Evolutionary conservation across 148 eudicot species (phyloP).

Genomic region (Amaranthus palmeri): DNA sequence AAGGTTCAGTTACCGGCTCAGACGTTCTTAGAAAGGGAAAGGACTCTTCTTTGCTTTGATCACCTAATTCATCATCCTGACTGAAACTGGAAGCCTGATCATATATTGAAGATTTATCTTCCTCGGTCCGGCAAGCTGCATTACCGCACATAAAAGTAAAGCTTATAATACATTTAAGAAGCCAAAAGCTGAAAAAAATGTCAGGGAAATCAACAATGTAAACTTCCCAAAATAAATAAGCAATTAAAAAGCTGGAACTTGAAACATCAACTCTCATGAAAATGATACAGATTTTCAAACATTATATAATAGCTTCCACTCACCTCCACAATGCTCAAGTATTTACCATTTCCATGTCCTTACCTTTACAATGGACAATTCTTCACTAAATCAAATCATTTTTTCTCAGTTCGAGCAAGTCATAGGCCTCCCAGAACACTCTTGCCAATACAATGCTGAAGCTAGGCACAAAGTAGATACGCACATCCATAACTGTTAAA

Average conservation of each 20-base stretch:
- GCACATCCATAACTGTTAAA: too few species aligned
- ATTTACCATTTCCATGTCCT: too few species aligned
- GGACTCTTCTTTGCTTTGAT: slow-evolving; percentile 26
- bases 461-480: not conserved
- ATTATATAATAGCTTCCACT: too few species aligned
- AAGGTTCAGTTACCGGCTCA: slow-evolving; percentile 25
- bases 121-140: slow-evolving; percentile 37
- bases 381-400: not conserved
- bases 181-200: too few species aligned
- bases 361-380: not conserved
- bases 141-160: slow-evolving; percentile 1
- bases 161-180: too few species aligned
- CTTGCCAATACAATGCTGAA: not conserved
- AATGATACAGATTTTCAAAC: too few species aligned
- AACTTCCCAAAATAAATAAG: too few species aligned
- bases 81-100: slow-evolving; percentile 21
- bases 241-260: too few species aligned
- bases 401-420: not conserved
- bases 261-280: too few species aligned
- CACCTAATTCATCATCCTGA: slow-evolving; percentile 19
- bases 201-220: not conserved
- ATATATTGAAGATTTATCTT: slow-evolving; percentile 24
- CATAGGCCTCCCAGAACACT: not conserved
- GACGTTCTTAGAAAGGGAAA: slow-evolving; percentile 21
- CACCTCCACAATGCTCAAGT: too few species aligned